These are phyloP conservation scores for Tricharina praecox DNA, from an alignment of 495 filamentous ascomycete species.

Conservation along the genomic window DNA sequence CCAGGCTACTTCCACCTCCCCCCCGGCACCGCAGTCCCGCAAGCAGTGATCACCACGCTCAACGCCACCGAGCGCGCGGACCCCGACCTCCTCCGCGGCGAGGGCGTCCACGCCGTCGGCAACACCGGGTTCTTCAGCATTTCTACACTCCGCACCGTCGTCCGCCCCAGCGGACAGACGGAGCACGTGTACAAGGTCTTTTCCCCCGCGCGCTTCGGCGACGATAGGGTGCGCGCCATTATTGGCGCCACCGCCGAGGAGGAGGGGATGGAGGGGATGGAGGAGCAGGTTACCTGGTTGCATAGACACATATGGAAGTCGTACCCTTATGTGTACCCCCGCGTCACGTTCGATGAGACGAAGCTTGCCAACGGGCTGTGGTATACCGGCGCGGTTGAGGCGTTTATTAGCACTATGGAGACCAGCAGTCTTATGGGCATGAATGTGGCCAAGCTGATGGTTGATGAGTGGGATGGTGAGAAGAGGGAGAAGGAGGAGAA, in stretches of 20 bases:
- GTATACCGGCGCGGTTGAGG: conserved; percentile 88
- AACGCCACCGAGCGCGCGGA: conserved; percentile 38
- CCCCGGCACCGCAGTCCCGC: conserved; percentile 39
- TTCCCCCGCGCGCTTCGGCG: conserved; percentile 46
- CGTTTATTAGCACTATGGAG: conserved; percentile 96
- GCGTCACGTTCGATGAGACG: conserved; percentile 74
- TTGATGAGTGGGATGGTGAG: conserved; percentile 41
- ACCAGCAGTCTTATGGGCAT: conserved; percentile 83
- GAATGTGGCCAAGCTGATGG: conserved; percentile 72
- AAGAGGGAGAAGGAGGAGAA: conserved; percentile 22
- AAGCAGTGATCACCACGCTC: conserved; percentile 67
- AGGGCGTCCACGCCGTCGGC: conserved; percentile 42
- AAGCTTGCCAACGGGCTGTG: conserved; percentile 51
- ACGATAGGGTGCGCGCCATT: conserved; percentile 9
- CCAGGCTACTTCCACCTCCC: conserved; percentile 51
- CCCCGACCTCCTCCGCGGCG: conserved; percentile 26
- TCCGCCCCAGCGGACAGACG: conserved; percentile 12
- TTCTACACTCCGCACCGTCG: conserved; percentile 42
- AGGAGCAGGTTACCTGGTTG: conserved; percentile 52
- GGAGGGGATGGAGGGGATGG: not conserved
- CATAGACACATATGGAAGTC: conserved; percentile 60
- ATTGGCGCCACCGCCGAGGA: no score
- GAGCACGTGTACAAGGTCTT: conserved; percentile 97
- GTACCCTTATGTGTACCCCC: conserved; percentile 68
- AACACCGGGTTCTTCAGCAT: conserved; percentile 72